phyloP scores from a whole-genome alignment of 73 alveolate species.

The Paramecium pentaurelia region DNA sequence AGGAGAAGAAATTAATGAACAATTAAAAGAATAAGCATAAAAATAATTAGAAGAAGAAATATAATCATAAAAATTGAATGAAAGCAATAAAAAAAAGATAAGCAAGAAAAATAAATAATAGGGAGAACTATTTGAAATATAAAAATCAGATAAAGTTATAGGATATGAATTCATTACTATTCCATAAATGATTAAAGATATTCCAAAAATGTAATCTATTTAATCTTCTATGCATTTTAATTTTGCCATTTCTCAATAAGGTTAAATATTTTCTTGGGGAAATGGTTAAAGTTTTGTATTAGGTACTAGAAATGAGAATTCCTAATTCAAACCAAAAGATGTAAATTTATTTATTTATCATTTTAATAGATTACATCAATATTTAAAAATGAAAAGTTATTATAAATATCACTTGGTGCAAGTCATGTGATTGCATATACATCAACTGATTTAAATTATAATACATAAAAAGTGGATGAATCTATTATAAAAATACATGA shows the following conservation, averaged over 20 bases:
- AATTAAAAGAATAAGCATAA: constrained; percentile 26
- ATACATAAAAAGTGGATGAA: neutral
- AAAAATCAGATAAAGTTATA: neutral
- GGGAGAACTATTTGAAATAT: neutral
- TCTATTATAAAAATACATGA: neutral
- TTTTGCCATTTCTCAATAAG: neutral
- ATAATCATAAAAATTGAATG: neutral
- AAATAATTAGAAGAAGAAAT: neutral
- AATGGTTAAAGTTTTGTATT: constrained; percentile 45
- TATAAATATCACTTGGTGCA: neutral
- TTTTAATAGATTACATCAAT: neutral
- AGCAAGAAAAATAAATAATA: neutral
- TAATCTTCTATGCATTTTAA: constrained; percentile 29
- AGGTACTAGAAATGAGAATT: constrained; percentile 52
- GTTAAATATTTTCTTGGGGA: constrained; percentile 52
- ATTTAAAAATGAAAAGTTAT: neutral
- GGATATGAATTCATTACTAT: constrained; percentile 15
- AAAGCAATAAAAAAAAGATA: neutral
- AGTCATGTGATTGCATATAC: neutral
- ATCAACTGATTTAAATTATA: neutral
- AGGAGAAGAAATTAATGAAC: constrained; percentile 48
- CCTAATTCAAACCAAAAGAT: neutral
- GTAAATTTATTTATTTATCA: neutral
- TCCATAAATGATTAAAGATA: neutral
- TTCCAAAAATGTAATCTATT: neutral